Conservation (phyloP, 106 monocot genomes). For the Agapanthus africanus region DNA sequence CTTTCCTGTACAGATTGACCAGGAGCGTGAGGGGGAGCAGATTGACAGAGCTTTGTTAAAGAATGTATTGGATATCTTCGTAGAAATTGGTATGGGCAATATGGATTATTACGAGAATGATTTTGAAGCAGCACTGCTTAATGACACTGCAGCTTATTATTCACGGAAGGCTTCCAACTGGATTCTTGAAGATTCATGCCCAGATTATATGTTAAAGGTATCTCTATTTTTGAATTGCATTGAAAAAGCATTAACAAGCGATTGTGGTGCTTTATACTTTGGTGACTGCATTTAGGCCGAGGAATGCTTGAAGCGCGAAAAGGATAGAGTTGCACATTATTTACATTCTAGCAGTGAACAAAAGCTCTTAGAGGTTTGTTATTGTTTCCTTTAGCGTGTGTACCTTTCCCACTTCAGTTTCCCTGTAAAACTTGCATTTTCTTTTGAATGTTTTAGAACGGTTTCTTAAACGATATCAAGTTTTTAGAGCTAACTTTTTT, state of each 20-base stretch:
- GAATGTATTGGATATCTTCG: constrained; percentile 82
- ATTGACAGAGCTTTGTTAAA: constrained; percentile 80
- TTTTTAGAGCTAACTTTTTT: too few species aligned
- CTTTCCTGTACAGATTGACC: constrained; percentile 50
- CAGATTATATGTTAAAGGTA: constrained; percentile 90
- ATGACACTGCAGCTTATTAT: constrained; percentile 61
- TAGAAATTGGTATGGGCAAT: constrained; percentile 63
- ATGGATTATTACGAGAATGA: constrained; percentile 76
- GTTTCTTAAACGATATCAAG: too few species aligned
- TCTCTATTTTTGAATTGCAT: too few species aligned
- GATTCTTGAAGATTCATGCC: constrained; percentile 75
- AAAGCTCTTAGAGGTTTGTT: constrained; percentile 71
- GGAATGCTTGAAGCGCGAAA: constrained; percentile 78
- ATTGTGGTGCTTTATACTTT: too few species aligned
- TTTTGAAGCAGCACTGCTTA: constrained; percentile 61
- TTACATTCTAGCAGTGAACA: constrained; percentile 72
- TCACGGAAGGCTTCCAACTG: constrained; percentile 68
- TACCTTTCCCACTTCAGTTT: too few species aligned
- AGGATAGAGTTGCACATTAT: constrained; percentile 72
- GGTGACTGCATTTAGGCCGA: constrained; percentile 11
- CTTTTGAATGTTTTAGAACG: too few species aligned
- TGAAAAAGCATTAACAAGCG: too few species aligned
- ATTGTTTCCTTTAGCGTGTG: too few species aligned
- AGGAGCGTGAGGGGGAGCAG: constrained; percentile 84
- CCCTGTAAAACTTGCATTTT: neutral